Percentiles rank a stretch among this genome's conserved stretches.
These are phyloP conservation scores for Lasiosphaeriaceae sp. DNA, from an alignment of 495 filamentous ascomycete genomes.

Conservation along the genomic window DNA sequence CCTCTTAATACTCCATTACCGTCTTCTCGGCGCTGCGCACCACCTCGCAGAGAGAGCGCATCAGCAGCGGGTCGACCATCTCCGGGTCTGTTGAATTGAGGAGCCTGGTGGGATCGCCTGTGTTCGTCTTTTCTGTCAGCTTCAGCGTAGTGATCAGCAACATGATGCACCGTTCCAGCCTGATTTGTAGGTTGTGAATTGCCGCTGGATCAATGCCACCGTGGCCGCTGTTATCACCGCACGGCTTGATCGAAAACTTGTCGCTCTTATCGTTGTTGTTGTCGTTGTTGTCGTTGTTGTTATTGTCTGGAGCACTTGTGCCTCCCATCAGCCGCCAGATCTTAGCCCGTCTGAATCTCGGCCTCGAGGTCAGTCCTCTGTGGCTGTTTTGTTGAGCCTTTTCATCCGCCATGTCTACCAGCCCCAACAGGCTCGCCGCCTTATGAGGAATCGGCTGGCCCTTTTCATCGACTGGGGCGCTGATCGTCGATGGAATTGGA, in stretches of 20 bases:
- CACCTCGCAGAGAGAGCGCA: constrained; percentile 41
- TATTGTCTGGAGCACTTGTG: too few species aligned
- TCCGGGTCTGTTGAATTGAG: constrained; percentile 10
- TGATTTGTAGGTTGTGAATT: constrained; percentile 31
- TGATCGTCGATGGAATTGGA: not conserved
- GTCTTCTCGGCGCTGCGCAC: constrained; percentile 37
- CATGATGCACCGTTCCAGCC: constrained; percentile 35
- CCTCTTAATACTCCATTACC: too few species aligned
- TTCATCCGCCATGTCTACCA: constrained; percentile 12
- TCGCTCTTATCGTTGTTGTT: too few species aligned
- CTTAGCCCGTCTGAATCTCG: not conserved
- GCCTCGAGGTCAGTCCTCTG: not conserved
- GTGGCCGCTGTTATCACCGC: not conserved
- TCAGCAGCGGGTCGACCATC: constrained; percentile 31
- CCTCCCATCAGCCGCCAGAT: too few species aligned
- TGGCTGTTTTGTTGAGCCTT: not conserved
- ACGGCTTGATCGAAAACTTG: too few species aligned
- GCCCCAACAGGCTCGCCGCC: constrained; percentile 38
- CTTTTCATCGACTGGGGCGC: not conserved
- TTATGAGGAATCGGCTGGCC: constrained; percentile 32
- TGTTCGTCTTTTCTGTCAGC: constrained; percentile 1
- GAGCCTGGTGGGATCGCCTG: not conserved
- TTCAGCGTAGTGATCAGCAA: constrained; percentile 38
- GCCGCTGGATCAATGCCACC: not conserved
- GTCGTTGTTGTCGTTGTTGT: too few species aligned